These are phyloP conservation scores for Salvia miltiorrhiza DNA, from an alignment of 257 asterid genomes.

Conservation along the genomic window DNA sequence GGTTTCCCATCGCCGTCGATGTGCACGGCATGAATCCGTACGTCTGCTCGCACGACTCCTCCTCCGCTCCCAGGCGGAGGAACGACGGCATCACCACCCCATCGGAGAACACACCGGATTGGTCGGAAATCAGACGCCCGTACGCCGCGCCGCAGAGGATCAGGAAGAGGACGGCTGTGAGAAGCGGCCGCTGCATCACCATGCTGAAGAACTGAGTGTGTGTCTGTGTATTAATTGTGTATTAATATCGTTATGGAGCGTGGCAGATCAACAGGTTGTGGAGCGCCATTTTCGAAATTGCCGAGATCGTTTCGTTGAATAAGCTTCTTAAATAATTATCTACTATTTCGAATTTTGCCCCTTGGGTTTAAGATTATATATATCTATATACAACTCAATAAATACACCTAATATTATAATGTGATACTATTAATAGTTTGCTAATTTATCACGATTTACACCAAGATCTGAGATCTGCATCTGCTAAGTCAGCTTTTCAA, in stretches of 20 bases:
- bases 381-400: too few relatives aligned
- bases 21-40: slow-evolving; percentile 94
- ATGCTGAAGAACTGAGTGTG: slow-evolving; percentile 6
- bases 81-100: slow-evolving; percentile 32
- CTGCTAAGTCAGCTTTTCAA: not conserved
- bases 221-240: not conserved
- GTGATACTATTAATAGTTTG: not conserved
- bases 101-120: slow-evolving; percentile 50
- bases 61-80: slow-evolving; percentile 41
- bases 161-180: slow-evolving; percentile 28
- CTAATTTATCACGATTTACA: not conserved
- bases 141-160: slow-evolving; percentile 42
- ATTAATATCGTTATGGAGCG: not conserved
- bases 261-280: not conserved
- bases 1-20: slow-evolving; percentile 57
- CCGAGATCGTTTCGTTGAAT: not conserved
- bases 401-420: not conserved
- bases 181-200: slow-evolving; percentile 22
- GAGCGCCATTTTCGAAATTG: not conserved
- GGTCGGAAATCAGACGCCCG: slow-evolving; percentile 44
- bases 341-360: not conserved
- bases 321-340: too few relatives aligned
- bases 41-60: slow-evolving; percentile 72
- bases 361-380: not conserved
- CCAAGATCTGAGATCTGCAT: not conserved